phyloP scores from a whole-genome alignment of 176 grass and related monocot species.

The Puya raimondii region DNA sequence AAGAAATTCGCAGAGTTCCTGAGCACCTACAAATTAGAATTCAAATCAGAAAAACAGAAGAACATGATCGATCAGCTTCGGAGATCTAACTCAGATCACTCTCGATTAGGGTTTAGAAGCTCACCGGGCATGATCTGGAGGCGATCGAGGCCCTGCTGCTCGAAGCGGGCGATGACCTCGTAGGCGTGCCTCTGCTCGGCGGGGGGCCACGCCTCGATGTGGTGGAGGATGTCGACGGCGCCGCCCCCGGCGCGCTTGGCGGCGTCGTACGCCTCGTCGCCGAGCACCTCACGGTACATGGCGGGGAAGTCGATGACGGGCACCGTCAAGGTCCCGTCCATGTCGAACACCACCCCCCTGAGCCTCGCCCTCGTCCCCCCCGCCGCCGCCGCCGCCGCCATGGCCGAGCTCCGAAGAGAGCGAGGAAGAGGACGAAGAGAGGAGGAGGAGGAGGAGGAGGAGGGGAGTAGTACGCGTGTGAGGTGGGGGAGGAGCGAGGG shows the following conservation, averaged over 20 bases:
- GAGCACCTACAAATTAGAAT: slow-evolving; percentile 39
- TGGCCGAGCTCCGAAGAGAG: not conserved
- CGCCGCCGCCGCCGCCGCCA: not conserved
- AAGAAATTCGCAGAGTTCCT: slow-evolving; percentile 65
- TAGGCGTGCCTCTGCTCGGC: slow-evolving; percentile 58
- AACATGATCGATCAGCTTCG: too few relatives aligned
- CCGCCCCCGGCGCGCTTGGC: slow-evolving; percentile 39
- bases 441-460: slow-evolving; percentile 20
- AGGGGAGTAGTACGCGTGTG: slow-evolving; percentile 14
- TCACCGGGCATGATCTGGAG: slow-evolving; percentile 94
- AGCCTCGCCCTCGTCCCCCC: slow-evolving; percentile 16
- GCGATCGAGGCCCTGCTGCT: slow-evolving; percentile 70
- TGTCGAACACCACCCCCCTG: slow-evolving; percentile 84
- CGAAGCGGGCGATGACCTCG: slow-evolving; percentile 76
- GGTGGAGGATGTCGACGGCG: slow-evolving; percentile 68
- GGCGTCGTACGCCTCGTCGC: slow-evolving; percentile 43
- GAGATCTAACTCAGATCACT: too few relatives aligned
- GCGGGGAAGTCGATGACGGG: slow-evolving; percentile 85
- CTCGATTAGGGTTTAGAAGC: not conserved
- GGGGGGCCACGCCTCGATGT: slow-evolving; percentile 50
- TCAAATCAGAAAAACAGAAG: slow-evolving; percentile 9
- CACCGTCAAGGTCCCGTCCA: slow-evolving; percentile 94
- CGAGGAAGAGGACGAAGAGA: slow-evolving; percentile 6
- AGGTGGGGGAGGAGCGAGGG: slow-evolving; percentile 9
- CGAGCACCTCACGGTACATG: slow-evolving; percentile 86